Conservation (phyloP, 306 rosid species). For the Ziziphus jujuba region DNA sequence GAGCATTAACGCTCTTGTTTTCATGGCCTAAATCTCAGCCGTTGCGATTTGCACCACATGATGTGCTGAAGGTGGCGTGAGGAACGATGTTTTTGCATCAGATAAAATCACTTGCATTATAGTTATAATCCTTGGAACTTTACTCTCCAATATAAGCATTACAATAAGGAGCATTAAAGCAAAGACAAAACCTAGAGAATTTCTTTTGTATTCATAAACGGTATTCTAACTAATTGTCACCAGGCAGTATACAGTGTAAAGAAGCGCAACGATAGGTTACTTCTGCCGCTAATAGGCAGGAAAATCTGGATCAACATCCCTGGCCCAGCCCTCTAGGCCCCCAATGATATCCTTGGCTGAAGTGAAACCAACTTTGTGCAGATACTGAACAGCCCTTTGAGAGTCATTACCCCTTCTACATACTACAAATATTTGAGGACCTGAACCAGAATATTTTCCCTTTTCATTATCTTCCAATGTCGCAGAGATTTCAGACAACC, state of each 20-base stretch:
- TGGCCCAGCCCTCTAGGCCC: conserved; percentile 82
- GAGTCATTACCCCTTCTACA: conserved; percentile 98
- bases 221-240: neutral
- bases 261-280: neutral
- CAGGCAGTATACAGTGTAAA: neutral
- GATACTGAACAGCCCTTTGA: conserved; percentile 81
- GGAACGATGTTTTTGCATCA: too few species aligned
- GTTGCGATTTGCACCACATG: too few species aligned
- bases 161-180: neutral
- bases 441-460: conserved; percentile 10
- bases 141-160: too few species aligned
- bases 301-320: conserved; percentile 69
- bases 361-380: conserved; percentile 66
- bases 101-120: neutral
- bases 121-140: too few species aligned
- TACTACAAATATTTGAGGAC: conserved; percentile 53
- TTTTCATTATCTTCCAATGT: conserved; percentile 30
- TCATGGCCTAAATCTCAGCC: too few species aligned
- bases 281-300: conserved; percentile 42
- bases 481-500: conserved; percentile 51
- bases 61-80: too few species aligned
- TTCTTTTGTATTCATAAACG: too few species aligned
- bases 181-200: neutral
- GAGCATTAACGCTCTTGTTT: too few species aligned
- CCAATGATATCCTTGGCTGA: conserved; percentile 85